Base-by-base conservation (phyloP, 768 basidiomycete species). In the Postia placenta region DNA sequence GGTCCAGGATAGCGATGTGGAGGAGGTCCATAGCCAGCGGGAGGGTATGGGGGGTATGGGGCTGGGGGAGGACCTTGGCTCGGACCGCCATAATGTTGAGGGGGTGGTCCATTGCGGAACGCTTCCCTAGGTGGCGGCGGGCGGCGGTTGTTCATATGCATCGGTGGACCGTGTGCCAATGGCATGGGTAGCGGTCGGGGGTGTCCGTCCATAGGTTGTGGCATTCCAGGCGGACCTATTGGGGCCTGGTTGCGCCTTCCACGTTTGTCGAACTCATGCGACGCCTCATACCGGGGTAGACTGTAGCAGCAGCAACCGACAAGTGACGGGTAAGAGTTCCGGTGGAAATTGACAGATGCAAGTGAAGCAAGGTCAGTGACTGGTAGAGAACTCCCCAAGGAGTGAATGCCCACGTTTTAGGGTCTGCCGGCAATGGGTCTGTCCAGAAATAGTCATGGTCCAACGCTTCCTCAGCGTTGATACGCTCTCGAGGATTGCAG, bases 381-480 rank as follows among this genome's bases (percentile, higher is more conserved):
- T 33, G 30, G 27, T 22, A 20, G 14, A 25, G 39, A 47, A 30
- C n/a, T 33, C 7, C 30, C 9, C 30, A 7, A 15, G 30, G 30
- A 33, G 30, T 15, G 30, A 22, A 42, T 24, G 33, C 80, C 50
- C 59, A 88, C 88, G 79, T 78, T 64, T 83, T 87, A 1, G 87
- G 88, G 68, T 90, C 87, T 19, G 87, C 87, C 28, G 93, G 89
- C 30, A 92, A 59, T 0, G 95, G 94, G 54, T 89, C 83, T 0
- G 83, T 84, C 90, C 91, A 96, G 66, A 98, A 96, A 71, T 92
- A 98, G 17, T 88, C 83, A 62, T 97, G 92, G 57, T 93, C 86
- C 45, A 97, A 75, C 0, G 94, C 94, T 50, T 91, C 76, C 2
- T 78, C 67, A 7, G 95, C 95, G 1, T 93, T 92, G 35, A 92